Base-by-base conservation (phyloP, 1,284 basidiomycete species). In the Porphyrellus sp. region DNA sequence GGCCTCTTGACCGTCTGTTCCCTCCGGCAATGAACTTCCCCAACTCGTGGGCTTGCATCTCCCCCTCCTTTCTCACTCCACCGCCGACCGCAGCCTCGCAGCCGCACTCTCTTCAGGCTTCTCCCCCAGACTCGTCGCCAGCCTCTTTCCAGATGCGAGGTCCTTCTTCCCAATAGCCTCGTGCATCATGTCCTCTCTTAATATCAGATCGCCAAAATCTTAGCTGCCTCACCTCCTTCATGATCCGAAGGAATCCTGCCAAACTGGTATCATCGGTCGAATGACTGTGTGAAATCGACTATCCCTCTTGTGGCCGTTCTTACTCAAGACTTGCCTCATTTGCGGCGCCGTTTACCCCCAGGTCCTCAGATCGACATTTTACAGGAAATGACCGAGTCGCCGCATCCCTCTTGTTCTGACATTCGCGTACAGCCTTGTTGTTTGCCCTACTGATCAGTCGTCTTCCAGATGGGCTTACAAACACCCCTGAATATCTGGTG, bases 201-300 rank as follows among this genome's bases (percentile, higher is more conserved):
- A 69, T 69, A 67, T 65, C 61, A 59, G 66, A 67, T 69, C 64
- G 66, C 65, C 59, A 64, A 49, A 42, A 51, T 46, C 54, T 60
- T 41, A 3, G 42, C 51, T 53, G 64, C 66, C 63, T 67, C 64
- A 35, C 64, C 61, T 25, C 46, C 13, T 47, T 67, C 67, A 68
- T 68, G 63, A 67, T 65, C 67, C 63, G 67, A 55, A 51, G 52
- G 30, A 48, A 43, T 40, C 38, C 50, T 44, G 33, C 43, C 53
- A 46, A 45, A 28, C 48, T 54, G 27, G 60, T 61, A 63, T 39
- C 49, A 34, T 45, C 50, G 9, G 6, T 53, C 45, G 58, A 61
- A 67, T 67, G 60, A 62, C 46, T 64, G 63, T 64, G 66, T 45
- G 64, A 68, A 63, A 42, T 35, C 44, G 46, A 41, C 41, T 43